Evolutionary conservation across 352 stramenopile species (phyloP).

Genomic region (Albugo laibachii): DNA sequence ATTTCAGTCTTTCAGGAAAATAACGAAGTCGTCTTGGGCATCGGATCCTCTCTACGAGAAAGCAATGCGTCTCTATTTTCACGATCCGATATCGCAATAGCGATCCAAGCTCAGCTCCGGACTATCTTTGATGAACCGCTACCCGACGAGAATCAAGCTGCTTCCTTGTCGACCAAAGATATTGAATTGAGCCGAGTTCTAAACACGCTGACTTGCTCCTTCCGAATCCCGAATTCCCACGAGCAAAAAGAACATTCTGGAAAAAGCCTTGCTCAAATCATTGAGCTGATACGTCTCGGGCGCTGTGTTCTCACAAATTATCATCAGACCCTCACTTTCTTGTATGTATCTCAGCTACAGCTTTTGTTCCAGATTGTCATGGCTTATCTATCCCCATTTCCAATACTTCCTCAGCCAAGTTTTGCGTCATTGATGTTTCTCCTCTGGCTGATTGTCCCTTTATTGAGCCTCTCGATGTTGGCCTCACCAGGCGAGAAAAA

Average conservation of each 20-base stretch:
- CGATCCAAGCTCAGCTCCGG: constrained; percentile 32
- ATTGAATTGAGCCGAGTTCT: constrained; percentile 67
- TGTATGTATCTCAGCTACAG: constrained; percentile 70
- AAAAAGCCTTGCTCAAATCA: constrained; percentile 32
- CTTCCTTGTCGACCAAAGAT: constrained; percentile 52
- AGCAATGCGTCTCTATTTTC: constrained; percentile 61
- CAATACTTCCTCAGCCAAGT: constrained; percentile 46
- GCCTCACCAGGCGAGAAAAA: constrained; percentile 40
- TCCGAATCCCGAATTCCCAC: constrained; percentile 16
- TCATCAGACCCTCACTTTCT: constrained; percentile 62
- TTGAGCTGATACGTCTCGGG: constrained; percentile 63
- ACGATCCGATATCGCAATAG: constrained; percentile 44
- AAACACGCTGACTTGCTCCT: constrained; percentile 60
- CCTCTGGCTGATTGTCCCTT: constrained; percentile 57
- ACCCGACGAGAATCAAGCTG: constrained; percentile 25
- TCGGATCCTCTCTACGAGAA: constrained; percentile 56
- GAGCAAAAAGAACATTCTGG: not conserved
- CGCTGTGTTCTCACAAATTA: constrained; percentile 71
- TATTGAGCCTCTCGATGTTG: constrained; percentile 58
- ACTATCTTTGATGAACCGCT: constrained; percentile 54
- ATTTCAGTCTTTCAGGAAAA: constrained; percentile 74
- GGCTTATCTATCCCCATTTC: constrained; percentile 54
- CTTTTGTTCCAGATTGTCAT: constrained; percentile 49
- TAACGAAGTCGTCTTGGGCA: constrained; percentile 61
- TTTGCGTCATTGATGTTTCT: constrained; percentile 70